These are phyloP conservation scores for Ambispora gerdemannii DNA, from an alignment of 192 early-diverging fungal genomes.

Conservation along the genomic window DNA sequence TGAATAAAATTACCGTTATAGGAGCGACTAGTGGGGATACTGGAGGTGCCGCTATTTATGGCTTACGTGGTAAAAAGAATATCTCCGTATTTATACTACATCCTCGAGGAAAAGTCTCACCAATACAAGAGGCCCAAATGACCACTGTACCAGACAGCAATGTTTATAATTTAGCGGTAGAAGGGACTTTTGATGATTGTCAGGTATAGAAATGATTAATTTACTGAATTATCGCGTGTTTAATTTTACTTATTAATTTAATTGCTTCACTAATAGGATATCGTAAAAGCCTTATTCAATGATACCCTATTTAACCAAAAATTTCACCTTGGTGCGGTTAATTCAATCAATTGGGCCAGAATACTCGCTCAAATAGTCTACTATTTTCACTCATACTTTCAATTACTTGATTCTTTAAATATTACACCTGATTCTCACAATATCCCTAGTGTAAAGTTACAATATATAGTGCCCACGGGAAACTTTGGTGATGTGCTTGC, in stretches of 20 bases:
- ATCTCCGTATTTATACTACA: conserved; percentile 92
- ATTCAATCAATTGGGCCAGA: conserved; percentile 99
- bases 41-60: conserved; percentile 96
- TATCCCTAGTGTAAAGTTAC: conserved; percentile 46
- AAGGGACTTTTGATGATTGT: conserved; percentile 98
- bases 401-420: conserved; percentile 47
- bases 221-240: background rate
- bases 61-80: conserved; percentile 88
- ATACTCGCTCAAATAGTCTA: conserved; percentile 95
- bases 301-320: conserved; percentile 68
- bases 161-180: conserved; percentile 88
- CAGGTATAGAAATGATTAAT: conserved; percentile 39
- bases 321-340: conserved; percentile 88
- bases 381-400: conserved; percentile 93
- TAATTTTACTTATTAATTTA: background rate
- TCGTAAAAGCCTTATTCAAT: conserved; percentile 87
- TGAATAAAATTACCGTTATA: conserved; percentile 77
- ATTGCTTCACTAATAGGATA: conserved; percentile 55
- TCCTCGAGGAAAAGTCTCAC: conserved; percentile 84
- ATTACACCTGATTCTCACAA: conserved; percentile 42
- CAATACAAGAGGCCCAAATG: conserved; percentile 98
- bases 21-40: conserved; percentile 97
- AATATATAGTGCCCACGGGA: conserved; percentile 91
- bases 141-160: conserved; percentile 91
- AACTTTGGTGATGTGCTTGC: conserved; percentile 97